These are phyloP conservation scores for Macrolepiota albuminosa DNA, from an alignment of 768 basidiomycete genomes.

Conservation along the genomic window DNA sequence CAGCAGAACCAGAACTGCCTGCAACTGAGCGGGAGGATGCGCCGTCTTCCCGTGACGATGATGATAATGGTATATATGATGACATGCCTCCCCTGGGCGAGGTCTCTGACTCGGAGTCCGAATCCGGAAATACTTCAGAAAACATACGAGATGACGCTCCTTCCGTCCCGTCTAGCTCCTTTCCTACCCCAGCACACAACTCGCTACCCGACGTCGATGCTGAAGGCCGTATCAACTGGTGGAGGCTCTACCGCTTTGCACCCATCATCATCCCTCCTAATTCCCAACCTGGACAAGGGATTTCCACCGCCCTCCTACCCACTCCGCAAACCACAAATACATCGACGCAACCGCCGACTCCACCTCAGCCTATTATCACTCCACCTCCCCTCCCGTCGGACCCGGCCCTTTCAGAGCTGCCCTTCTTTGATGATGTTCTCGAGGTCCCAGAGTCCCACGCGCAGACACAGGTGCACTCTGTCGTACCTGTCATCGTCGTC, in stretches of 20 bases:
- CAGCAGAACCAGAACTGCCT: not conserved
- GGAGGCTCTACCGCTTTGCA: conserved; percentile 81
- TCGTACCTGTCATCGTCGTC: conserved; percentile 81
- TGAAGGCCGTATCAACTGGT: conserved; percentile 64
- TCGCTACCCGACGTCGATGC: conserved; percentile 14
- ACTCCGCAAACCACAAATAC: conserved; percentile 10
- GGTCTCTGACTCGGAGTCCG: conserved; percentile 30
- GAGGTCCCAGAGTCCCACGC: not conserved
- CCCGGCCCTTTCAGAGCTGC: conserved; percentile 15
- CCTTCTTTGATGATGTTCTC: conserved; percentile 11
- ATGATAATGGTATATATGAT: conserved; percentile 13
- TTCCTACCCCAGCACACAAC: not conserved
- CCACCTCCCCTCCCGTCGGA: conserved; percentile 6
- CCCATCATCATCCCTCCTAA: conserved; percentile 42
- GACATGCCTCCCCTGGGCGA: conserved; percentile 27
- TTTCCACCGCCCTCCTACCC: conserved; percentile 15
- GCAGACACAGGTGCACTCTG: conserved; percentile 28
- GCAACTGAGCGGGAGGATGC: not conserved
- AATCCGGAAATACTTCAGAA: conserved; percentile 25
- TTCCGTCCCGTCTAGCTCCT: not conserved
- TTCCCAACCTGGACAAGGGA: conserved; percentile 5
- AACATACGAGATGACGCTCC: conserved; percentile 19
- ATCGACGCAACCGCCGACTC: conserved; percentile 13
- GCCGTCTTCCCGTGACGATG: not conserved
- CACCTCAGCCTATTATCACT: not conserved